Evolutionary conservation across 129 eudicot species (phyloP), one percentile per base, ranked within the genome.

Genomic region (Sambucus nigra): DNA sequence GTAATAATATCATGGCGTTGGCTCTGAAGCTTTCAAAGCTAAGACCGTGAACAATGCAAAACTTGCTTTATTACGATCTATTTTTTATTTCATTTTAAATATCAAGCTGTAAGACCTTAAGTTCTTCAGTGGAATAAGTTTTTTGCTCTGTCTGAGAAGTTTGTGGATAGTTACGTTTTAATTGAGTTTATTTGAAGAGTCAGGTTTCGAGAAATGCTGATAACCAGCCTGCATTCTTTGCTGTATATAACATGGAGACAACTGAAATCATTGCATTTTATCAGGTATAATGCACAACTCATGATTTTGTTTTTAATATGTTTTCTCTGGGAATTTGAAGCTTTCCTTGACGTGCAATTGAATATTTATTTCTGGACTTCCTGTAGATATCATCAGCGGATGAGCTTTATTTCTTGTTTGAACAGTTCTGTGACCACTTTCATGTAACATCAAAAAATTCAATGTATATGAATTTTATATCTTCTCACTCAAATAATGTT

Each of bases 191-290:
- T 7, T 26, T 31, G 38, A 31, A 15, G 53, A 46, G 54, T 22
- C 85, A 92, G 99, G 87, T 86, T 21, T 81, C 94, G 4, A 74
- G 99, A 64, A 92, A 73, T 71, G 72, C 96, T 53, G 99, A 92
- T 57, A 84, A 64, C 66, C 96, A 92, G 68, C 87, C 99, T 72
- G 91, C 99, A 26, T 86, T 92, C 57, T 87, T 86, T 83, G 99
- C 96, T 73, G 94, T 92, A 71, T 92, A 92, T 73, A 77, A 92
- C 77, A 92, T 92, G 99, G 99, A 86, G 84, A 78, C 84, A 25
- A 81, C 99, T 17, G 96, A 92, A 70, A 67, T 92, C 63, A 48
- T 86, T 57, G 80, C 99, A 56, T 92, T 92, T 77, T 86, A 82
- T 75, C 95, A 86, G 99, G 99, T 86, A 53, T 25, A 52, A 32